Conservation (phyloP, 23 red algal genomes). For the Gracilaria domingensis region DNA sequence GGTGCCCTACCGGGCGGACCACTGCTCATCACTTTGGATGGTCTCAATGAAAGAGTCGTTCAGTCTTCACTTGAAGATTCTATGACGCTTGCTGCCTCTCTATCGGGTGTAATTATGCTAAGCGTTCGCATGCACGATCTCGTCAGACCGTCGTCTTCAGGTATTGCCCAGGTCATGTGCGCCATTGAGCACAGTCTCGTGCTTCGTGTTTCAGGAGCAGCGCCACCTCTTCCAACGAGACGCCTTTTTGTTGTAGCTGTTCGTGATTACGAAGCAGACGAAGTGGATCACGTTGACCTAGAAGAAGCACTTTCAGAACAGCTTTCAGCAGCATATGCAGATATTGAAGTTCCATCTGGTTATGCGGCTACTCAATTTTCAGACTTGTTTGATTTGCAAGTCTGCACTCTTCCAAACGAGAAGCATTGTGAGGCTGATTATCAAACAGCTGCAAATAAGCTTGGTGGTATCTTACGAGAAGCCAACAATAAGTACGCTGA, state of each 20-base stretch:
- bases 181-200: conserved; percentile 35
- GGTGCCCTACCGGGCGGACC: conserved; percentile 40
- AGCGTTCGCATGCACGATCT: conserved; percentile 54
- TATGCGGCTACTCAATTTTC: conserved; percentile 42
- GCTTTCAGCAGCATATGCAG: conserved; percentile 41
- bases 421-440: conserved; percentile 55
- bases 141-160: conserved; percentile 26
- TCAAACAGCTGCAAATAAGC: conserved; percentile 47
- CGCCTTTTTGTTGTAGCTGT: conserved; percentile 85
- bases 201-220: conserved; percentile 40
- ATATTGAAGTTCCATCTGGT: conserved; percentile 61
- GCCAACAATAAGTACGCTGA: conserved; percentile 74
- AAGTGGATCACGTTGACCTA: conserved; percentile 72
- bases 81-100: conserved; percentile 32
- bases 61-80: conserved; percentile 4
- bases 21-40: conserved; percentile 55
- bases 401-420: conserved; percentile 54
- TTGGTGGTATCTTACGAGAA: conserved; percentile 62
- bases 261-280: conserved; percentile 76
- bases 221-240: conserved; percentile 28
- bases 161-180: conserved; percentile 28
- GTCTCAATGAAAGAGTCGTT: conserved; percentile 12
- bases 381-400: conserved; percentile 80
- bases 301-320: conserved; percentile 48
- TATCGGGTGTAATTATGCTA: conserved; percentile 56